Percentiles rank a stretch among this genome's conserved stretches.
Conservation (phyloP, 208 protist species). For the Zelonia costaricensis region DNA sequence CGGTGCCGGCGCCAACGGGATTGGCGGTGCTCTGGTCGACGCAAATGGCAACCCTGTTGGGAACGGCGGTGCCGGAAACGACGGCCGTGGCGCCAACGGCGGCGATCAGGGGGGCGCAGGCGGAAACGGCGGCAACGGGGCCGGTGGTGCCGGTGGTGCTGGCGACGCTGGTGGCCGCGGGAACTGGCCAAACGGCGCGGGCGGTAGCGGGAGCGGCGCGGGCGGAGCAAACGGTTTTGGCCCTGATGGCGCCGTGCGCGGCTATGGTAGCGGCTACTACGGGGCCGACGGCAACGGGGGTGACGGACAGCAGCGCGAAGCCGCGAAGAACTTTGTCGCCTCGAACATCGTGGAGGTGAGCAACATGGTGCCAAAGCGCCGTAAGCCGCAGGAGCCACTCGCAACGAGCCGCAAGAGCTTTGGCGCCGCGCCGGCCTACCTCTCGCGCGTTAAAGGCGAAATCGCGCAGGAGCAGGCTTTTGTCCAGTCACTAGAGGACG, state of each 20-base stretch:
- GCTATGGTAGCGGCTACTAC: not conserved
- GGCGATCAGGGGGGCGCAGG: not conserved
- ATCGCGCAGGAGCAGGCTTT: slow-evolving; percentile 83
- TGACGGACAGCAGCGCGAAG: slow-evolving; percentile 1
- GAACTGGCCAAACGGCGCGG: too few species aligned
- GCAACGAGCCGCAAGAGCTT: slow-evolving; percentile 79
- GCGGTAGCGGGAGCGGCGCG: too few species aligned
- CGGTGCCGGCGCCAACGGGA: not conserved
- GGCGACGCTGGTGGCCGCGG: too few species aligned
- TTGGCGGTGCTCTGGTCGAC: not conserved
- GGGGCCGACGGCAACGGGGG: not conserved
- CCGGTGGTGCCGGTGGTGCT: too few species aligned
- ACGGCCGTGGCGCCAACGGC: not conserved
- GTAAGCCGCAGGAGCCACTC: slow-evolving; percentile 58
- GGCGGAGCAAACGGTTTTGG: not conserved
- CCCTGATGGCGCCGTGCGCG: not conserved
- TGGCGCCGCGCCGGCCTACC: slow-evolving; percentile 85
- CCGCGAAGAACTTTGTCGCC: slow-evolving; percentile 87
- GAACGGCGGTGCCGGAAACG: not conserved
- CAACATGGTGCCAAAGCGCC: slow-evolving; percentile 84
- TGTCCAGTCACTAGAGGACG: slow-evolving; percentile 64
- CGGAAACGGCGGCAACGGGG: not conserved
- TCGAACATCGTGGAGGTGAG: slow-evolving; percentile 94
- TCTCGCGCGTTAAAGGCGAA: slow-evolving; percentile 87
- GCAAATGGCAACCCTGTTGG: slow-evolving; percentile 3